A percentile compares a stretch with the other conserved stretches of the same genome.
phyloP scores from a whole-genome alignment of 192 early-diverging fungal species.

The Umbelopsis sp. region DNA sequence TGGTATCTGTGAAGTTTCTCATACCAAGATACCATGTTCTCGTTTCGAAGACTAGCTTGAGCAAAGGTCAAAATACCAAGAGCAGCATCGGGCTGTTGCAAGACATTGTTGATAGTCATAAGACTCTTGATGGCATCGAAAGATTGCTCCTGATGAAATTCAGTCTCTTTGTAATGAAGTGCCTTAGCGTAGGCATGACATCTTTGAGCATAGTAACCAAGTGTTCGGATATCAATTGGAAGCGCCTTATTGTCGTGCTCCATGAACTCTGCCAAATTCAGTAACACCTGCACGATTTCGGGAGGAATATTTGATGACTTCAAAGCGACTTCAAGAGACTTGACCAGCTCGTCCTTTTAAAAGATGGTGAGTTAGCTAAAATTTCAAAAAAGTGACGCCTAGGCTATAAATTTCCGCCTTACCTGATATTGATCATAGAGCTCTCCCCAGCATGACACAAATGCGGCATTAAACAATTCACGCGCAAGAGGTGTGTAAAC shows the following conservation, averaged over 20 bases:
- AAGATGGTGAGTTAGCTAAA: neutral
- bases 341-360: conserved; percentile 76
- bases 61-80: conserved; percentile 93
- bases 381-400: neutral
- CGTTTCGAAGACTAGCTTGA: conserved; percentile 78
- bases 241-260: conserved; percentile 96
- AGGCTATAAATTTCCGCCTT: neutral
- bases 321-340: conserved; percentile 80
- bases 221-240: conserved; percentile 88
- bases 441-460: conserved; percentile 96
- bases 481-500: conserved; percentile 79
- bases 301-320: conserved; percentile 84
- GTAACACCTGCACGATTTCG: conserved; percentile 87
- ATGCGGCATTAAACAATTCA: conserved; percentile 95
- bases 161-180: conserved; percentile 97
- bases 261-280: conserved; percentile 98
- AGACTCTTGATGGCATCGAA: conserved; percentile 88
- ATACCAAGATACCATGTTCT: conserved; percentile 91
- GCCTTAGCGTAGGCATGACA: conserved; percentile 98
- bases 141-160: conserved; percentile 83
- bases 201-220: conserved; percentile 87
- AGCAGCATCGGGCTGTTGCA: conserved; percentile 96
- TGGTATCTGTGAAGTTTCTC: conserved; percentile 94
- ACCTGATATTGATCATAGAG: conserved; percentile 84
- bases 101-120: conserved; percentile 91